Evolutionary conservation across 441 rosid species (phyloP), one percentile per base, ranked within the genome.

Genomic region (Raphanus hybrid): DNA sequence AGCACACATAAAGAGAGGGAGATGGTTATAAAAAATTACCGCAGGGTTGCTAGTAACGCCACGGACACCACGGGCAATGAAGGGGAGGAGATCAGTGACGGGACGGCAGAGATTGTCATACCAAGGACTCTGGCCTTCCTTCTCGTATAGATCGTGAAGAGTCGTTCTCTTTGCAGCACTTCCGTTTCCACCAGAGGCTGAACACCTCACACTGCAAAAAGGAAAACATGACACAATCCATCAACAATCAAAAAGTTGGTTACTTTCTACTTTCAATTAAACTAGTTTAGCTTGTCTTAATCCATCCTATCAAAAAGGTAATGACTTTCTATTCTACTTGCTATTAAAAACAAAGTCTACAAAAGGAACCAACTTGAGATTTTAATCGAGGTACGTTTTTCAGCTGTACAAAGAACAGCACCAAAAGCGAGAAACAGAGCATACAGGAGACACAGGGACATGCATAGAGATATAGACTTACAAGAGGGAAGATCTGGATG

Each of bases 11-110:
- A 8, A 9, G 4, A 55, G 12, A 54, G 3, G 59, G 60, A 50
- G 41, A 66, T n/a, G 4, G 16, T 0, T 7, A 37, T 15, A 6
- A 15, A 6, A 3, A 71, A 4, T 76, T 92, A 95, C 99, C 88
- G 98, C 98, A 11, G 99, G 98, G 84, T 95, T 93, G 89, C 99
- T 95, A 32, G 98, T 95, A 12, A 93, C 98, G 69, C 98, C 99
- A 84, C 99, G 84, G 39, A 95, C 99, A 11, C 99, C 99, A 73
- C 85, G 87, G 58, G 83, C 92, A 8, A 95, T 91, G 43, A 93
- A 77, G 0, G 98, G 99, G 74, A 95, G 89, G 71, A 95, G 86
- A 85, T 95, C 97, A 0, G 97, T 91, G 12, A 96, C 96, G 0
- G 98, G 99, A 35, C 99, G 87, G 87, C 98, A 96, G 10, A 96